A percentile compares a stretch with the other conserved stretches of the same genome.
Conservation (phyloP, 2,329 filamentous ascomycete species). For the Fusarium vanettenii region DNA sequence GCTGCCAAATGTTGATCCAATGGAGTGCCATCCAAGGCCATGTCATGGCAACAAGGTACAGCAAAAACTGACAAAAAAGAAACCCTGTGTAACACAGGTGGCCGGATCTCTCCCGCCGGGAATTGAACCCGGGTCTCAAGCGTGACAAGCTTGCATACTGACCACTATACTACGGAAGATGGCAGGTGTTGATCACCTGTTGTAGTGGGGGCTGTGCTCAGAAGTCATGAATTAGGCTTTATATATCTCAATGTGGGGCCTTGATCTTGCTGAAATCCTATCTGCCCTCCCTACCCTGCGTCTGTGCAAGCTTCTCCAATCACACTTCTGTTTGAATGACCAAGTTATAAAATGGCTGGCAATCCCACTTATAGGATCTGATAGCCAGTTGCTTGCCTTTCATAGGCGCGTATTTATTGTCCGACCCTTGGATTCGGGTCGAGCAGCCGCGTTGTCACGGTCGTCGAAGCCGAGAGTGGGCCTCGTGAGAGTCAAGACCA, state of each 20-base stretch:
- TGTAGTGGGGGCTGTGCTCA: constrained; percentile 11
- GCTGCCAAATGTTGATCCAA: background rate
- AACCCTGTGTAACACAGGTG: constrained; percentile 8
- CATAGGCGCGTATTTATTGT: fast-evolving
- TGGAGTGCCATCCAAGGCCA: background rate
- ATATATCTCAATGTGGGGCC: background rate
- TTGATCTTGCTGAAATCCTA: background rate
- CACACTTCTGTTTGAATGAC: background rate
- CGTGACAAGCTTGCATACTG: constrained; percentile 21
- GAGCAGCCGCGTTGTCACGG: background rate
- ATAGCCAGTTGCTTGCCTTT: background rate
- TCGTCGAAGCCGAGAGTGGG: background rate
- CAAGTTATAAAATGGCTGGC: no score
- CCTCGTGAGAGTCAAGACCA: no score
- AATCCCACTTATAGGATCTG: background rate
- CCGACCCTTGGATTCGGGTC: background rate
- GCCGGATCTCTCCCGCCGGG: constrained; percentile 20
- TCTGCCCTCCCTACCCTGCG: background rate
- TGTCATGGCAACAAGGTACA: fast-evolving
- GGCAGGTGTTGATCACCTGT: background rate
- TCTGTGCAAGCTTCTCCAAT: background rate
- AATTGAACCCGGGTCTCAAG: constrained; percentile 21
- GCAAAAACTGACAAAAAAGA: background rate
- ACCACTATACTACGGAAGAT: constrained; percentile 23
- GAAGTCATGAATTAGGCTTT: fast-evolving